A percentile compares a stretch with the other conserved stretches of the same genome.
Conservation (phyloP, 176 grass and related monocot species). For the Ananas comosus region DNA sequence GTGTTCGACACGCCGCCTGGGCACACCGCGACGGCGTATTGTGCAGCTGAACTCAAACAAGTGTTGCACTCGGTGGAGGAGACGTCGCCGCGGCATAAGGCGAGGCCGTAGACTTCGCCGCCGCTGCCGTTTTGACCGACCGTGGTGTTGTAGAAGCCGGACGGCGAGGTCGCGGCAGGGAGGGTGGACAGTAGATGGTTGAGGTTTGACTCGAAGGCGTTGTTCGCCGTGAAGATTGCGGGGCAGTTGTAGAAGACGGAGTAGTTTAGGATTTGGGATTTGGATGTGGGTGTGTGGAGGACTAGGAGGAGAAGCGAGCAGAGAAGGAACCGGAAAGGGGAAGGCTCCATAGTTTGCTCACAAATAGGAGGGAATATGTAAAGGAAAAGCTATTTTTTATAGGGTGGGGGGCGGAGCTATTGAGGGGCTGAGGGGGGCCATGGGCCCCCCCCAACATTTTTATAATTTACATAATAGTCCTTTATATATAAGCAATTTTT, state of each 20-base stretch:
- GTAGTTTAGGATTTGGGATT: neutral
- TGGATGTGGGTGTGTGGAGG: neutral
- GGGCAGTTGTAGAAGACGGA: neutral
- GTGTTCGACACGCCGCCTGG: neutral
- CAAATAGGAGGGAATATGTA: too few species aligned
- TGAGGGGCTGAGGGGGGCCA: too few species aligned
- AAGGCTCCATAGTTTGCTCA: too few species aligned
- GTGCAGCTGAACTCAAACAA: neutral
- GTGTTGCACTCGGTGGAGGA: constrained; percentile 10
- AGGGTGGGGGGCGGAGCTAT: too few species aligned
- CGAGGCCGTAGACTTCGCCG: constrained; percentile 20
- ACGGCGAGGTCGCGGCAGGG: neutral
- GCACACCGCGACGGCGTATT: neutral
- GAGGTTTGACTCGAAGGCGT: neutral
- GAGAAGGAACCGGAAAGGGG: neutral
- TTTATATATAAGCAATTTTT: too few species aligned
- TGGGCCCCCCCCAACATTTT: too few species aligned
- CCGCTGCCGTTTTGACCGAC: neutral
- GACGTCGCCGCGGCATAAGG: constrained; percentile 13
- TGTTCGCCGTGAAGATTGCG: neutral
- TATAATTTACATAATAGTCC: too few species aligned
- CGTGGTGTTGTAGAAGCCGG: neutral
- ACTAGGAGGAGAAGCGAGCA: neutral
- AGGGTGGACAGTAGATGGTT: neutral
- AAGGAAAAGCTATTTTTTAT: too few species aligned